Conservation (phyloP, 768 basidiomycete species). For the Suillus cothurnatus region DNA sequence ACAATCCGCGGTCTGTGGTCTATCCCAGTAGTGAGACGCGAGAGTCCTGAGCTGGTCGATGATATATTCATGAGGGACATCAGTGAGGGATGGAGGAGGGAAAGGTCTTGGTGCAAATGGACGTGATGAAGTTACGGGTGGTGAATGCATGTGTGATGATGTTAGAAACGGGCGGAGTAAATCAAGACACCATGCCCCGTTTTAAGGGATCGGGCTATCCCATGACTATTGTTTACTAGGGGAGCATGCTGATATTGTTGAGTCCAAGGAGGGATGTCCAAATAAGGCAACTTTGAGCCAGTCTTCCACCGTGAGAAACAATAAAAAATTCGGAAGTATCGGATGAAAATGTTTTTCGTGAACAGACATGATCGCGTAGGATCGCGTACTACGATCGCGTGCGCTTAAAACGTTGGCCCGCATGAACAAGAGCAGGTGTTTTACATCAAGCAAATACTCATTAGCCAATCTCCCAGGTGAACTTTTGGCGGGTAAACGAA, state of each 20-base stretch:
- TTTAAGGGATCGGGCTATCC: constrained; percentile 28
- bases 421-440: background rate
- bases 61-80: constrained; percentile 75
- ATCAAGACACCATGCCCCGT: constrained; percentile 23
- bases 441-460: background rate
- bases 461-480: background rate
- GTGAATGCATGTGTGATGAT: constrained; percentile 1
- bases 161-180: background rate
- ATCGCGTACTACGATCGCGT: background rate
- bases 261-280: background rate
- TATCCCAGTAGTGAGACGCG: constrained; percentile 73
- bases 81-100: constrained; percentile 61
- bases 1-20: constrained; percentile 76
- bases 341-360: background rate
- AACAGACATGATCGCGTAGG: background rate
- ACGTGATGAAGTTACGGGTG: constrained; percentile 4
- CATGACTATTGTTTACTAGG: constrained; percentile 34
- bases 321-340: background rate
- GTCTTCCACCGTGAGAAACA: background rate
- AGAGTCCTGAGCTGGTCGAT: constrained; percentile 66
- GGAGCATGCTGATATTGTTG: constrained; percentile 13
- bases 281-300: constrained; percentile 2
- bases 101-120: constrained; percentile 51
- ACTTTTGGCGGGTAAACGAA: background rate
- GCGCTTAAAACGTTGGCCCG: background rate